Base-by-base conservation (phyloP, 169 alveolate genomes). In the Plasmodium vinckei region DNA sequence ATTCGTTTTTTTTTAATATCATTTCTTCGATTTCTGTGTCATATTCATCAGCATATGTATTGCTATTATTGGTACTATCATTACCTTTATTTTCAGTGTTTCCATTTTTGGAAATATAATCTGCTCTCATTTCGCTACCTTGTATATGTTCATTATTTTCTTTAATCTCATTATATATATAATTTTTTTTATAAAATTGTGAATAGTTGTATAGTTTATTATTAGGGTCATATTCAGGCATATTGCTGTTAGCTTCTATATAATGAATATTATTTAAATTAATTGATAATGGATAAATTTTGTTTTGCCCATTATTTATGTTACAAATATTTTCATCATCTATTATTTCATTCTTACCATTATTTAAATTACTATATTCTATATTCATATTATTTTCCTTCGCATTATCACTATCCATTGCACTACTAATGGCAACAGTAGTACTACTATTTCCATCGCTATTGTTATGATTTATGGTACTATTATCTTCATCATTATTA, bases 1-100 rank as follows among this genome's bases (percentile, higher is more conserved):
- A 82, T 60, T 82, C 84, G 6, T 46, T 70, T 56, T 67, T 61
- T 54, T 70, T 82, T 82, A 65, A 13, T 15, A 21, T 25, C 75
- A 82, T 49, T 82, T 82, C 84, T 67, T 51, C 82, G 13, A 82
- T 9, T 67, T 82, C 75, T 21, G 75, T 67, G 33, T 65, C 75
- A 68, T 71, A 47, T 2, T 46, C 82, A 46, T 82, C 90, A 7
- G 9, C 42, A 12, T 54, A 25, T 27, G 42, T 46, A 9, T 15
- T 9, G 1, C 9, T 61, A 61, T 47, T 4, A 15, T 27, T 27
- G 10, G 2, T 9, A 27, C 10, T 61, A 27, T 47, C n/a, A 47
- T 27, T 61, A 27, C 23, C 33, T 12, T 17, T 57, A 57, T 21
- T 57, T n/a, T 6, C 33, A 19, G n/a, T 57, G 10, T 5, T 57